Base-by-base conservation (phyloP, 148 eudicot genomes). In the Rhododendron mucronatum region DNA sequence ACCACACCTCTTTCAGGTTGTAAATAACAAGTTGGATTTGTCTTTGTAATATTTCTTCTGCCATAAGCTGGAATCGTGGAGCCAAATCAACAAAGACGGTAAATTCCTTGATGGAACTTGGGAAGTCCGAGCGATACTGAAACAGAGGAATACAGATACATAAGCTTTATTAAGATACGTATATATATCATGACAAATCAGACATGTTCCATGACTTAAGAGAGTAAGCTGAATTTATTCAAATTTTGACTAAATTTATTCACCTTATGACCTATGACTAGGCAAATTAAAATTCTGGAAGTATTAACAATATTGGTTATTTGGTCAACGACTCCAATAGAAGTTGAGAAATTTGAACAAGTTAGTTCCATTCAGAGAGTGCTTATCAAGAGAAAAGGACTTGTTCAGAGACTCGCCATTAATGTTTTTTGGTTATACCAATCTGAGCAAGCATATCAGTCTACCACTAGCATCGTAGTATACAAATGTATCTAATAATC, bases 21-120 rank as follows among this genome's bases (percentile, higher is more conserved):
- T 88, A 83, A 63, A 92, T 89, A 53, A 96, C 91, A 74, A 91
- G 91, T 87, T 91, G 93, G 85, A 94, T 85, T 87, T 97, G 98
- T 86, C 93, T 93, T 87, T 92, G 94, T 79, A 97, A 89, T 87
- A 94, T 90, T 85, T 92, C 94, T 89, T 94, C 98, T 81, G 95
- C 95, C 91, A 95, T 86, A 55, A 94, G 88, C 89, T 93, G 97
- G 82, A 95, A 91, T 87, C 94, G 93, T 87, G 98, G 98, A 91
- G 95, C 97, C 92, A 97, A 86, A 90, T 97, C 98, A 87, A 91
- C 87, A 93, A 97, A 95, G 63, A 94, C 89, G 8, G 95, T 95
- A 88, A 89, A 91, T 83, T 95, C 99, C 90, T 92, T 96, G 51
- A 96, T 83, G 89, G 90, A 88, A 86, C 88, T 92, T 26, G 97